Evolutionary conservation across 2,329 filamentous ascomycete genomes (phyloP), one percentile per base, ranked within the genome.

Genomic region (Gaeumannomyces sp.): DNA sequence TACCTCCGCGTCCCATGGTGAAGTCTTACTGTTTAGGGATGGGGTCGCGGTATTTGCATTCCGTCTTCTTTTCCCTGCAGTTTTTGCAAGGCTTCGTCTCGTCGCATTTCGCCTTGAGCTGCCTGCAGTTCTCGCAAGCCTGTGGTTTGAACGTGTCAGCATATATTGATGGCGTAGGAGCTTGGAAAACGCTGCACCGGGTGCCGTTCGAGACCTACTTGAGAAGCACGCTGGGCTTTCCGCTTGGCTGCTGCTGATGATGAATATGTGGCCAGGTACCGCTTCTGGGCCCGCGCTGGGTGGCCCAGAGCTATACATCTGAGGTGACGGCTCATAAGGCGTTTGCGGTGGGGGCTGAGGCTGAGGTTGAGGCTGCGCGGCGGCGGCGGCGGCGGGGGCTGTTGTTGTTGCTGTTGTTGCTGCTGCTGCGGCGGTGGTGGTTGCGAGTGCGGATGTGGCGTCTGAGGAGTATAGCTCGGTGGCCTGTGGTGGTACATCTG

Each of bases 111-210:
- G 92, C 92, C 76, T 96, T 97, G 56, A 94, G 84, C 67, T 90
- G 85, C 66, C 93, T 88, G 76, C 93, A 97, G 75, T 89, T 91
- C 72, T 96, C 93, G 76, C 95, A 99, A 53, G 95, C 95, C 89
- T 96, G 71, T 59, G 35, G 25, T 53, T 53, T 8, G 22, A 10
- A 53, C 4, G 22, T n/a, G 45, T 53, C 22, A 53, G 45, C 19
- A 53, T n/a, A 5, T n/a, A n/a, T n/a, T n/a, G 19, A 10, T 8
- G 22, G 45, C 45, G 22, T 8, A 53, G 7, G 45, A 53, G 22
- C 45, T n/a, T 53, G 5, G 19, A 22, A n/a, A n/a, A n/a, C 45
- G 8, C 8, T 45, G 29, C 38, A 25, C 29, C 33, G n/a, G 8
- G 27, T 14, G 27, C 59, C 33, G 13, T 27, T 11, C n/a, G 19